Base-by-base conservation (phyloP, 306 rosid species). In the Rosa multiflora region DNA sequence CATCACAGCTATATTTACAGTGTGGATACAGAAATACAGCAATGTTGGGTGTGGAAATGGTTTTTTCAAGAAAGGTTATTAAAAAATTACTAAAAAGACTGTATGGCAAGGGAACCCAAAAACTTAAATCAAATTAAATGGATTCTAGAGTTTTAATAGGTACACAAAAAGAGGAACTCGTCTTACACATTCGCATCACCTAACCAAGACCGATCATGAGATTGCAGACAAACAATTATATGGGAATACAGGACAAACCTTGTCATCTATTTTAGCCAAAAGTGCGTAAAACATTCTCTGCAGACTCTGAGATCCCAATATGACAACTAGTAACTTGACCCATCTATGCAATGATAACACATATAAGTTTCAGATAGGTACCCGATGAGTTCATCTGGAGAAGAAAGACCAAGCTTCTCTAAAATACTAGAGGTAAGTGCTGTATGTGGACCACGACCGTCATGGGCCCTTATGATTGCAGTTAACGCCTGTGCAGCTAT, bases 401-500 rank as follows among this genome's bases (percentile, higher is more conserved):
- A 91, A 84, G 97, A 87, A 84, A 94, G 93, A 74, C 79, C 78
- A 26, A 91, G 93, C 4, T 74, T 61, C 79, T 87, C 80, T 76
- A 94, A 86, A 79, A 94, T 89, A 77, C 87, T 85, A 73, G 74
- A 82, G 0, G 87, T 88, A 78, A 94, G 97, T 79, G 51, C 85
- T 73, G 98, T 94, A 40, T 82, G 70, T 43, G 90, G 88, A 81
- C 98, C 98, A 48, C 98, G 97, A 10, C 98, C 98, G 71, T 94
- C 98, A 76, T 90, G 85, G 11, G 91, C 98, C 89, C 81, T 92
- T 53, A 94, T 68, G 46, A 94, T 86, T 1, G 97, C 94, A 2
- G 97, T 88, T 86, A 94, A 88, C 68, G 97, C 98, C 87, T 90
- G 94, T 8, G 97, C 92, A 83, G 97, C 90, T 81, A 94, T 94